Conservation (phyloP, 164 flowering plant species). For the Stephania yunnanensis region DNA sequence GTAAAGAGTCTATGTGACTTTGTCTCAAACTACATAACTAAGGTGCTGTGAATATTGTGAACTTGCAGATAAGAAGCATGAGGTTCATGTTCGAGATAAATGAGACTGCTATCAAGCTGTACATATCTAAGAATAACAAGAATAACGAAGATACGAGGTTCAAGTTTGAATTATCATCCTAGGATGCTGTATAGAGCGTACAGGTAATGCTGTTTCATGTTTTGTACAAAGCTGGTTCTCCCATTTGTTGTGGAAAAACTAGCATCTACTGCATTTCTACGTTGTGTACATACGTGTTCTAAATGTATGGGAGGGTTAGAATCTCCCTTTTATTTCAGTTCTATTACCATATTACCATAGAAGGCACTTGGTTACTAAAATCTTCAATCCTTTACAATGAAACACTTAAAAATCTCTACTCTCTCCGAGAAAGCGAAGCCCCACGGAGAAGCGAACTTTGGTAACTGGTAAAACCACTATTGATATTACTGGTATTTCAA, state of each 20-base stretch:
- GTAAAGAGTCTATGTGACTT: too few species aligned
- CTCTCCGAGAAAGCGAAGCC: too few species aligned
- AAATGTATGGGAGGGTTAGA: background rate
- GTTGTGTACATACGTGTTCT: background rate
- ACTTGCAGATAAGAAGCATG: slow-evolving; percentile 56
- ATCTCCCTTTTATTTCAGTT: too few species aligned
- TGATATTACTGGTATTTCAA: too few species aligned
- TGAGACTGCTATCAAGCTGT: slow-evolving; percentile 34
- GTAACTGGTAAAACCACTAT: background rate
- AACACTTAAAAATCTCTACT: too few species aligned
- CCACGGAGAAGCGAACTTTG: background rate
- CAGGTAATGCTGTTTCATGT: background rate
- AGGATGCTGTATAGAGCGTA: slow-evolving; percentile 5
- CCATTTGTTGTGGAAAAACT: slow-evolving; percentile 1
- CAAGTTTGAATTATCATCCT: slow-evolving; percentile 22
- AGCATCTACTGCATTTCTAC: background rate
- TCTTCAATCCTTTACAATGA: too few species aligned
- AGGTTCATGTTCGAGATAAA: slow-evolving; percentile 62
- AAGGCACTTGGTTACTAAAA: too few species aligned
- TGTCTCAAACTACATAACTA: background rate
- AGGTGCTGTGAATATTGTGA: background rate
- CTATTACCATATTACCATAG: too few species aligned
- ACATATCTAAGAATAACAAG: slow-evolving; percentile 22
- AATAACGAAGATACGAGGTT: slow-evolving; percentile 16
- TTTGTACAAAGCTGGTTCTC: background rate